Conservation (phyloP, 2,329 filamentous ascomycete species). For the Furcasterigmium sp. region DNA sequence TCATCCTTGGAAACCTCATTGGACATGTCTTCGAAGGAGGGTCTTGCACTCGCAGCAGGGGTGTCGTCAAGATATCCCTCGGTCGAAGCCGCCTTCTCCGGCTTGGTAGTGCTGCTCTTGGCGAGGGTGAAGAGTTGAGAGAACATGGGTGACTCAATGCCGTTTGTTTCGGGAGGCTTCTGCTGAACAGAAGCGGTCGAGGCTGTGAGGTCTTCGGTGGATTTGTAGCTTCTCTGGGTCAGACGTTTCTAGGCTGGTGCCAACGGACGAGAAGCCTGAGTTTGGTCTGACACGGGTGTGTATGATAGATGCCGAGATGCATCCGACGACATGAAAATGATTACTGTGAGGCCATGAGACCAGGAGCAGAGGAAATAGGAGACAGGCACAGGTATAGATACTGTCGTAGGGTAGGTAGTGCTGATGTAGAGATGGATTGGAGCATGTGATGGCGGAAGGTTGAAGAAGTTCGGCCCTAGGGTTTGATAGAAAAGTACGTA, state of each 20-base stretch:
- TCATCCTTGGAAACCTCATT: conserved; percentile 6
- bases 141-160: conserved; percentile 6
- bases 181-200: neutral
- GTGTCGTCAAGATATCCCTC: conserved; percentile 24
- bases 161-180: neutral
- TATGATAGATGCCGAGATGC: conserved; percentile 4
- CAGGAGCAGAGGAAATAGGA: no score
- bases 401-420: no score
- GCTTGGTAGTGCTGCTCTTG: neutral
- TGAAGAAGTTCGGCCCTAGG: neutral
- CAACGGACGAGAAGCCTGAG: conserved; percentile 4
- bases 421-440: conserved; percentile 4
- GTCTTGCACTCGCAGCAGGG: conserved; percentile 22
- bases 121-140: conserved; percentile 8
- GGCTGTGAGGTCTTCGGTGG: conserved; percentile 1
- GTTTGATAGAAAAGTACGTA: neutral
- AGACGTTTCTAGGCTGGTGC: conserved; percentile 3
- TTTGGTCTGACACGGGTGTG: conserved; percentile 8
- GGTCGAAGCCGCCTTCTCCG: neutral
- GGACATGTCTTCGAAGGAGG: conserved; percentile 18
- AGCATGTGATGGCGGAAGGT: neutral
- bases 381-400: no score
- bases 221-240: conserved; percentile 5
- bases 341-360: no score
- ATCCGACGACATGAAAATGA: no score